A percentile compares a stretch with the other conserved stretches of the same genome.
These are phyloP conservation scores for Pythium aquatile DNA, from an alignment of 352 stramenopile species.

Conservation along the genomic window DNA sequence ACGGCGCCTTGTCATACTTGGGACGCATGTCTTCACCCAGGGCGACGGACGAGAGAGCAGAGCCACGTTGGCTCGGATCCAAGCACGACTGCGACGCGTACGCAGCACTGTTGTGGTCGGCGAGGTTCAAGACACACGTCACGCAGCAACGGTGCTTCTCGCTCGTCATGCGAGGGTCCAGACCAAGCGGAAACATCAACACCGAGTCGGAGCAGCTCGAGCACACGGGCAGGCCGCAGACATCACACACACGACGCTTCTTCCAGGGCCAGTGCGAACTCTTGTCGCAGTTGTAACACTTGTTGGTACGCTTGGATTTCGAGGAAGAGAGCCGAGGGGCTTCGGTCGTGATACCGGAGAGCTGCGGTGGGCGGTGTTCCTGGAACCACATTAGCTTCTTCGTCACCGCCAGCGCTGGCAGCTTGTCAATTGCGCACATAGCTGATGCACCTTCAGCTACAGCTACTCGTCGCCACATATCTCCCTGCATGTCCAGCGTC, in stretches of 20 bases:
- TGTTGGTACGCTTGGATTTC: slow-evolving; percentile 1
- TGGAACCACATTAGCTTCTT: slow-evolving; percentile 30
- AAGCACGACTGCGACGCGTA: slow-evolving; percentile 19
- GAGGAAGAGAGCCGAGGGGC: neutral
- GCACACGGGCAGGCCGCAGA: slow-evolving; percentile 14
- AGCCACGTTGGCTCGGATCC: slow-evolving; percentile 22
- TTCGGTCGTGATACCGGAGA: slow-evolving; percentile 1
- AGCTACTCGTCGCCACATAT: slow-evolving; percentile 22
- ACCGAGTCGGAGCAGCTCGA: slow-evolving; percentile 12
- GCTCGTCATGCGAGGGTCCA: slow-evolving; percentile 15
- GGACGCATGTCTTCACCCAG: slow-evolving; percentile 20
- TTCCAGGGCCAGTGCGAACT: slow-evolving; percentile 10
- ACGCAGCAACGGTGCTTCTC: slow-evolving; percentile 13
- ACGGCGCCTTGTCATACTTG: slow-evolving; percentile 24
- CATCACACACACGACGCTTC: slow-evolving; percentile 10
- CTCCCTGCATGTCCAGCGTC: slow-evolving; percentile 23
- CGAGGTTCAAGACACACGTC: slow-evolving; percentile 8
- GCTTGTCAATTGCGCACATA: slow-evolving; percentile 13
- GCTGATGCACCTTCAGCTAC: slow-evolving; percentile 10
- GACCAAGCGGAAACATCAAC: slow-evolving; percentile 2
- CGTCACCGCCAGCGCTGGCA: slow-evolving; percentile 16
- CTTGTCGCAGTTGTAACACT: slow-evolving; percentile 21
- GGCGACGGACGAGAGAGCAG: slow-evolving; percentile 5
- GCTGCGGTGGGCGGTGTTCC: slow-evolving; percentile 12
- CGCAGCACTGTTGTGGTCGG: slow-evolving; percentile 8